Base-by-base conservation (phyloP, 768 basidiomycete genomes). In the Lactifluus subvellereus region DNA sequence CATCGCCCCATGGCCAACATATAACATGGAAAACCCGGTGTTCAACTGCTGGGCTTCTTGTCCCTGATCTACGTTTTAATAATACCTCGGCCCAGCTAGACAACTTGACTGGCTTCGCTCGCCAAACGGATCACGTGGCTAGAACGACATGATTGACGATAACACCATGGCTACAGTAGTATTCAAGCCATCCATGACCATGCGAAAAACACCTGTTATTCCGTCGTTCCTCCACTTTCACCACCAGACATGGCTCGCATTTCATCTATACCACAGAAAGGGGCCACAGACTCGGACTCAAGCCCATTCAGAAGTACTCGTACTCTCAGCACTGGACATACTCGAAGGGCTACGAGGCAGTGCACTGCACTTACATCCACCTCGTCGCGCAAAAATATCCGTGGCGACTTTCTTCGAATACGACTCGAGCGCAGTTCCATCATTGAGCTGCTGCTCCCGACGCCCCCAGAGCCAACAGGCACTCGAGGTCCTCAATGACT, bases 181-280 rank as follows among this genome's bases (percentile, higher is more conserved):
- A 27, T 27, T 27, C 27, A 27, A 27, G 27, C 2, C 27, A 27
- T 27, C 27, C 27, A 27, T 27, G 27, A 11, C 8, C 37, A 7
- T 4, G 40, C 14, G 14, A 10, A 4, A 40, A 9, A 13, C 27
- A 16, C 45, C 53, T 54, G 33, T 27, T 33, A 7, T 30, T 3
- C 4, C 22, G 6, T 47, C 10, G 3, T 32, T 22, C 8, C 45
- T 22, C 35, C 35, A 48, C 52, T 22, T 27, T 60, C 42, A 57
- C 18, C 22, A 8, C 22, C 33, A 56, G n/a, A 53, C 40, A 63
- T 63, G 62, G 49, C 57, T 13, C 51, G 27, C 35, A 50, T 59
- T 6, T 51, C 43, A 42, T 43, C 16, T 33, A 18, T 13, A 42
- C 47, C n/a, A 42, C 37, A 33, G 27, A 38, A 42, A 48, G 6